A percentile compares a stretch with the other conserved stretches of the same genome.
Conservation (phyloP, 176 grass and related monocot species). For the Zizania latifolia region DNA sequence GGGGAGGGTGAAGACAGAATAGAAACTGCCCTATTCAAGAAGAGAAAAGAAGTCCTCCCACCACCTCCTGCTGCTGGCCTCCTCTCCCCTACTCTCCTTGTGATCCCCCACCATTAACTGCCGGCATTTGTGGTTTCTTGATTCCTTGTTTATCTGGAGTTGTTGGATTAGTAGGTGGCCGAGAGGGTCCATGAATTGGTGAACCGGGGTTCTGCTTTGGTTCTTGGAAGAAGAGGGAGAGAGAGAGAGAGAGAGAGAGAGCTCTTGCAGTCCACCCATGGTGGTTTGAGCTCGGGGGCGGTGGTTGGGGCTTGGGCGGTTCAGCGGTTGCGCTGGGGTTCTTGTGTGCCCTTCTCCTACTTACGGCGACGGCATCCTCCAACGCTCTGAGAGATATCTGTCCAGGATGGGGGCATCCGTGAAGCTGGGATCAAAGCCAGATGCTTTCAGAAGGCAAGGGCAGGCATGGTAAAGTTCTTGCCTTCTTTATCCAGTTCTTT, state of each 20-base stretch:
- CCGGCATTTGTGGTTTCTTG: conserved; percentile 41
- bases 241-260: not conserved
- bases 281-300: conserved; percentile 18
- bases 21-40: conserved; percentile 58
- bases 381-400: not conserved
- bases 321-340: not conserved
- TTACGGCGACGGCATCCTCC: not conserved
- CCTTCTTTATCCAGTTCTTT: not conserved
- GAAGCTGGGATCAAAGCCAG: conserved; percentile 79
- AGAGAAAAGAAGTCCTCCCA: not conserved
- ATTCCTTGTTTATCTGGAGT: conserved; percentile 32
- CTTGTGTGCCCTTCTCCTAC: not conserved
- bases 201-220: not conserved
- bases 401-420: conserved; percentile 43
- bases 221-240: not conserved
- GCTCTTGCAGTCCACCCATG: conserved; percentile 29
- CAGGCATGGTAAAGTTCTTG: conserved; percentile 61
- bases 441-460: conserved; percentile 73
- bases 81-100: not conserved
- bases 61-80: not conserved
- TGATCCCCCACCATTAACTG: conserved; percentile 33
- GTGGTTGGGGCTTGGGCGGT: not conserved
- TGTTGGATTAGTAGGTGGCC: conserved; percentile 37
- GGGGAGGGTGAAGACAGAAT: conserved; percentile 41
- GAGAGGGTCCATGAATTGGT: conserved; percentile 27